These are phyloP conservation scores for Dactylonectria macrodidyma DNA, from an alignment of 2,329 filamentous ascomycete species.

Conservation along the genomic window DNA sequence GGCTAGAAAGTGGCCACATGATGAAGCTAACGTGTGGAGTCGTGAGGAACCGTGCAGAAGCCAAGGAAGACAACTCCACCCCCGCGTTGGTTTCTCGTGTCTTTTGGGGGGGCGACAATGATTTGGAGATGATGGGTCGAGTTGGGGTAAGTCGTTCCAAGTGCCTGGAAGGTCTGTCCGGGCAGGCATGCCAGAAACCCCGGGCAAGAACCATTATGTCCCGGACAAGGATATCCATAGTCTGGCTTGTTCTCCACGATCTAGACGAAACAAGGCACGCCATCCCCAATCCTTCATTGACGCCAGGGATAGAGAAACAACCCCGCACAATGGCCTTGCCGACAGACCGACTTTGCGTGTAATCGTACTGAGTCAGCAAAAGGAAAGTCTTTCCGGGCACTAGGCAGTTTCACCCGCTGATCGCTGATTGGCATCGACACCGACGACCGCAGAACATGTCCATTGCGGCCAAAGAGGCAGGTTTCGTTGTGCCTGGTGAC, in stretches of 20 bases:
- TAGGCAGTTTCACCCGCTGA: constrained; percentile 14
- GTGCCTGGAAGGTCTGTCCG: constrained; percentile 23
- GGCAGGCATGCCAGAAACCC: neutral
- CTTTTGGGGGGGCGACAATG: neutral
- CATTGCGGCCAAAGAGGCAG: constrained; percentile 12
- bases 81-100: neutral
- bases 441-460: constrained; percentile 8
- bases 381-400: constrained; percentile 24
- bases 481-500: neutral
- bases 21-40: constrained; percentile 15
- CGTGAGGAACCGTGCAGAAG: neutral
- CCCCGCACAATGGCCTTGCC: constrained; percentile 13
- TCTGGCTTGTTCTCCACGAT: neutral
- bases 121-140: constrained; percentile 1
- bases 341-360: neutral
- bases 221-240: neutral
- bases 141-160: constrained; percentile 26
- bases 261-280: neutral
- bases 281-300: neutral
- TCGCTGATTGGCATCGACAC: constrained; percentile 2
- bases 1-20: neutral
- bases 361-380: too few relatives aligned
- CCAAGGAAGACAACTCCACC: constrained; percentile 3
- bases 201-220: neutral
- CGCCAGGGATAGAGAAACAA: neutral